Evolutionary conservation across 305 asterid species (phyloP).

Genomic region (Petunia hybrid): DNA sequence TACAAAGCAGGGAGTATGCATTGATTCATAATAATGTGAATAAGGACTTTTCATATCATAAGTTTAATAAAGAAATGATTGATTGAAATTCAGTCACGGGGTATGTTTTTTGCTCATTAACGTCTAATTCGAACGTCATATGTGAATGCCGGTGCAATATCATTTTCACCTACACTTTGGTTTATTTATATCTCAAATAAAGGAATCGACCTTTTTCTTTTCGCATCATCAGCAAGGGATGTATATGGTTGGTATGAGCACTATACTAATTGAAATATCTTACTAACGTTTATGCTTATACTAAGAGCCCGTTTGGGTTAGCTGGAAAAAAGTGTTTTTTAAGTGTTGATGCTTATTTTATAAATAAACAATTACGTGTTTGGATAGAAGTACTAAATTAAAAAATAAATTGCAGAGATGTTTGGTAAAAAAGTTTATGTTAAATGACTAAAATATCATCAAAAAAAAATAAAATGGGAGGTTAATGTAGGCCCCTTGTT

Average conservation of each 20-base stretch:
- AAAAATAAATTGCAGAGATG: no score
- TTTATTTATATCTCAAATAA: neutral
- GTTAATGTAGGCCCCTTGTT: no score
- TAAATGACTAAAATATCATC: no score
- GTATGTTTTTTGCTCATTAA: neutral
- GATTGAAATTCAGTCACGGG: neutral
- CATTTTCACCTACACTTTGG: neutral
- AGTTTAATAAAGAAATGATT: neutral
- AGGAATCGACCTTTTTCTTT: no score
- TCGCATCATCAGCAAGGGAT: neutral
- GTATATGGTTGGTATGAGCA: neutral
- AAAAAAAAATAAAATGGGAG: no score
- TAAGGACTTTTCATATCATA: neutral
- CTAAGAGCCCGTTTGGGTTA: neutral
- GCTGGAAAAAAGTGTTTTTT: no score
- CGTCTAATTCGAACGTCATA: neutral
- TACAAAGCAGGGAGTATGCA: neutral
- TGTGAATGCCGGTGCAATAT: neutral
- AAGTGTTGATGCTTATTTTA: no score
- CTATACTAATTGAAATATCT: no score
- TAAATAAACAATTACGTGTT: no score
- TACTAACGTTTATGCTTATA: neutral
- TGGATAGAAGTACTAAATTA: no score
- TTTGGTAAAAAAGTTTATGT: no score
- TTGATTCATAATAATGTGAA: slow-evolving; percentile 12